phyloP scores from a whole-genome alignment of 2,329 filamentous ascomycete species.

The Cordyceps farinosa region DNA sequence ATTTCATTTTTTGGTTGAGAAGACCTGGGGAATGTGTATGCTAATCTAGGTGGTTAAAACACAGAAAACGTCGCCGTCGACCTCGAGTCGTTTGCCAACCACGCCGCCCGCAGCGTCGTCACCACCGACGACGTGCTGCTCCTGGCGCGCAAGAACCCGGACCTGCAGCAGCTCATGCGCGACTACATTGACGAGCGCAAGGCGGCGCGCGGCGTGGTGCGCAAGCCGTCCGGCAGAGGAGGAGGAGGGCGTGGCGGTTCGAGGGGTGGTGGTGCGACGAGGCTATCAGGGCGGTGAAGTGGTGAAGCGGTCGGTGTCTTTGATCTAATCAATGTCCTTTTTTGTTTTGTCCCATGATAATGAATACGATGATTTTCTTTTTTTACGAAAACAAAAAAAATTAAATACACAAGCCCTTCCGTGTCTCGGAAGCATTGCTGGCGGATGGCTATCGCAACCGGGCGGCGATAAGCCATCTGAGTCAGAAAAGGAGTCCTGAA shows the following conservation, averaged over 20 bases:
- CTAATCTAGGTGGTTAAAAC: no score
- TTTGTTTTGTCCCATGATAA: neutral
- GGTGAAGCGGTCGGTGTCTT: neutral
- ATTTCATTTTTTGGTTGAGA: no score
- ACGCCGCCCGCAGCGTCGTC: slow-evolving; percentile 77
- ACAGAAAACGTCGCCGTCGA: slow-evolving; percentile 55
- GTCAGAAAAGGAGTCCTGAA: no score
- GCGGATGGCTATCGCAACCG: no score
- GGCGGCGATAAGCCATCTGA: no score
- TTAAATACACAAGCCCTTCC: no score
- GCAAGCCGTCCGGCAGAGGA: slow-evolving; percentile 18
- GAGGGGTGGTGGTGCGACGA: slow-evolving; percentile 32
- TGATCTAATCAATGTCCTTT: no score
- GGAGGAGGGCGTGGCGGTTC: neutral
- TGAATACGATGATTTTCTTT: neutral
- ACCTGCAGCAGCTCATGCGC: slow-evolving; percentile 71
- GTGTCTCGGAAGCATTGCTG: no score
- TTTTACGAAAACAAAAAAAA: neutral
- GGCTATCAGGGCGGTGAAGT: slow-evolving; percentile 11
- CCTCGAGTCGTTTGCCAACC: slow-evolving; percentile 59
- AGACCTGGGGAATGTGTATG: no score
- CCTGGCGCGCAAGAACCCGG: slow-evolving; percentile 81
- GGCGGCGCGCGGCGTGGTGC: slow-evolving; percentile 31
- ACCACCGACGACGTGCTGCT: slow-evolving; percentile 85
- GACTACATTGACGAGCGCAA: slow-evolving; percentile 61